These are phyloP conservation scores for Exophiala sp. DNA, from an alignment of 2,329 filamentous ascomycete species.

Conservation along the genomic window DNA sequence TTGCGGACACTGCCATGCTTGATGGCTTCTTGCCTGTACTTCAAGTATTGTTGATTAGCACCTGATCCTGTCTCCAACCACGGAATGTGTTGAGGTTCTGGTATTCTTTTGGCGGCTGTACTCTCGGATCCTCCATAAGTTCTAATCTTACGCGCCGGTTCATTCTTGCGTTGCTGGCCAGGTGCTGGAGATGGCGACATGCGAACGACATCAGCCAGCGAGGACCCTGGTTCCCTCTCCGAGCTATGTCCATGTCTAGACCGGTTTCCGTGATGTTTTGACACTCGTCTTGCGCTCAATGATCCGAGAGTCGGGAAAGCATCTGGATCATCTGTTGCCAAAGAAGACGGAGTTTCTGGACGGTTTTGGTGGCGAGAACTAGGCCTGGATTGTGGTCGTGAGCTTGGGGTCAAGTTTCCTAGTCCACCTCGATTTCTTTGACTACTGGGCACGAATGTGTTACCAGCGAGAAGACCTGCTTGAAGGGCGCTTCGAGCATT, in stretches of 20 bases:
- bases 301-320: conserved; percentile 89
- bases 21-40: conserved; percentile 91
- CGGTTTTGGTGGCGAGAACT: conserved; percentile 71
- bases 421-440: conserved; percentile 21
- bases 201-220: conserved; percentile 88
- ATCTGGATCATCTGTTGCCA: conserved; percentile 87
- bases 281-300: conserved; percentile 68
- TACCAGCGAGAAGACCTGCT: conserved; percentile 38
- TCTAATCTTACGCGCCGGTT: conserved; percentile 61
- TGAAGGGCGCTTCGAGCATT: conserved; percentile 38
- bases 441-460: conserved; percentile 28
- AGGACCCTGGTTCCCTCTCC: conserved; percentile 68
- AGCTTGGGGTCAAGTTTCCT: conserved; percentile 33
- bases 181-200: conserved; percentile 85
- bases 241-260: conserved; percentile 73
- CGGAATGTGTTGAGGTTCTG: conserved; percentile 84
- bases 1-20: conserved; percentile 95
- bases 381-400: conserved; percentile 74
- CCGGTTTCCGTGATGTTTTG: conserved; percentile 91
- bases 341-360: conserved; percentile 57
- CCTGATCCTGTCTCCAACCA: conserved; percentile 92
- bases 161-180: conserved; percentile 39
- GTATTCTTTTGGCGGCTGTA: conserved; percentile 75
- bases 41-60: conserved; percentile 91
- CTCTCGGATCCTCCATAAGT: conserved; percentile 44